Base-by-base conservation (phyloP, 1,139 yeast genomes). In the Nakaseomyces uthaithaninus region DNA sequence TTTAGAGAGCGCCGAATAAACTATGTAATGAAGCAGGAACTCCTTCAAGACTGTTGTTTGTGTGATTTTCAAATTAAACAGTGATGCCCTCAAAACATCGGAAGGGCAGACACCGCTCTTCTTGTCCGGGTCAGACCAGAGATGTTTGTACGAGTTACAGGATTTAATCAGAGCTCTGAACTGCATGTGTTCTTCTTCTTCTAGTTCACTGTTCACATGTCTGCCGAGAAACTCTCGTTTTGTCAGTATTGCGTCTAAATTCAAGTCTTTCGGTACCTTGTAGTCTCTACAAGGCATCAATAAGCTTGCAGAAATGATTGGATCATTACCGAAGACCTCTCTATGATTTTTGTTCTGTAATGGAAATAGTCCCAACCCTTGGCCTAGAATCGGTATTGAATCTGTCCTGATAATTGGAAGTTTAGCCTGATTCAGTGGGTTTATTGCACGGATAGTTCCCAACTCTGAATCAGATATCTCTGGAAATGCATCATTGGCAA, bases 31-130 rank as follows among this genome's bases (percentile, higher is more conserved):
- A 27, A 52, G 49, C 30, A 47, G 42, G 37, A 41, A 50, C 38
- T 54, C 59, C 15, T 46, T 47, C 23, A 42, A 40, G 6, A 52
- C 22, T 18, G 48, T 47, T n/a, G 17, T 3, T 5, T 35, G 30
- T 4, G 44, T 37, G 12, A 42, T 27, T 11, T 40, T 40, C 14
- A 36, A 33, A 4, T 54, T 43, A n/a, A 51, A 18, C 3, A 54
- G 26, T 4, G 49, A 37, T 11, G 46, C 44, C 6, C 57, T 42
- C 7, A 55, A 15, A 26, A 53, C 44, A 39, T 55, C 58, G 10
- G 48, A 50, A 6, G 57, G 54, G 27, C 49, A 47, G 9, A 38
- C 33, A 25, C 34, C 43, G 37, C 43, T 40, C n/a, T 36, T 26
- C 18, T 27, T 31, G 10, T 33, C 17, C 8, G 38, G 37, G 2